Conservation (phyloP, 2,329 filamentous ascomycete species). For the Graphilbum fragrans region DNA sequence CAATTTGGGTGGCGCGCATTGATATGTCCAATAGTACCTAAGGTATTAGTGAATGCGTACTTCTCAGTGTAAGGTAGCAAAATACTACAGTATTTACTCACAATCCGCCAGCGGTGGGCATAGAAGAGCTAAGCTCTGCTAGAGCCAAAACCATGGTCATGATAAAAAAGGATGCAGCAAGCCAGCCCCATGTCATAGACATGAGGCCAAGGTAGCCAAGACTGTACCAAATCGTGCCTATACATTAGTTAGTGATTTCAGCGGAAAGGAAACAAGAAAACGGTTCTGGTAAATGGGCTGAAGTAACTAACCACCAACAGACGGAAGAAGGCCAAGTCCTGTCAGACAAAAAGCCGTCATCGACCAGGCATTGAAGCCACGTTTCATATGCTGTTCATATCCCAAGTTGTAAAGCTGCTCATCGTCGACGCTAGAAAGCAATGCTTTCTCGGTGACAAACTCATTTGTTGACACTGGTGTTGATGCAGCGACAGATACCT, state of each 20-base stretch:
- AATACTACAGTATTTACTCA: not conserved
- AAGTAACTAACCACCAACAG: not conserved
- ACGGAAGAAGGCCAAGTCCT: constrained; percentile 2
- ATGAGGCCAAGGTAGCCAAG: constrained; percentile 4
- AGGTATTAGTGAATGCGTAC: not conserved
- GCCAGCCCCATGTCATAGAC: constrained; percentile 7
- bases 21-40: constrained; percentile 5
- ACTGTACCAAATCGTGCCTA: constrained; percentile 5
- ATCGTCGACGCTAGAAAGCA: not conserved
- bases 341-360: constrained; percentile 4
- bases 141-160: constrained; percentile 2
- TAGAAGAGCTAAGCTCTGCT: constrained; percentile 2
- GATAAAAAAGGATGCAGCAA: constrained; percentile 3
- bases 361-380: constrained; percentile 2
- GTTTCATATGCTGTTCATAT: constrained; percentile 5
- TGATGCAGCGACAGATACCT: too few species aligned
- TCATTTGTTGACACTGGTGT: too few species aligned
- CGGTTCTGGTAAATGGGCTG: not conserved
- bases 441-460: not conserved
- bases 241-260: not conserved
- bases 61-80: not conserved
- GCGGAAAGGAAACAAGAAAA: not conserved
- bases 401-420: constrained; percentile 2
- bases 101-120: constrained; percentile 5
- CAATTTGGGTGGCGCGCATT: constrained; percentile 1